Base-by-base conservation (phyloP, 2,329 filamentous ascomycete genomes). In the Neonectria punicea region DNA sequence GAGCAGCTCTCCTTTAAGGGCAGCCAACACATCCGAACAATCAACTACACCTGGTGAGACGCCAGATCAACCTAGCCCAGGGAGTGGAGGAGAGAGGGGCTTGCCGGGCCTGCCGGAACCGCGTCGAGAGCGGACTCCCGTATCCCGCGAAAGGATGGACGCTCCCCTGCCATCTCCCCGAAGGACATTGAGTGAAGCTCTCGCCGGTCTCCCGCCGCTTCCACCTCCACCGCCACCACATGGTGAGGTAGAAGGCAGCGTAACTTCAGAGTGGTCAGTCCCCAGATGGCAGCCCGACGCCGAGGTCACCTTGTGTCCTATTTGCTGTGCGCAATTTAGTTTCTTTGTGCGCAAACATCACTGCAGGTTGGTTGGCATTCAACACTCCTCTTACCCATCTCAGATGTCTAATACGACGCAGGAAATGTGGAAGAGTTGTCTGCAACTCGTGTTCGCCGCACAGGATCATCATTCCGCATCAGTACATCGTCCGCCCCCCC, bases 331-430 rank as follows among this genome's bases (percentile, higher is more conserved):
- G 1, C 87, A 90, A 53, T 98, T 98, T 76, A 92, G 88, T 76
- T 91, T 97, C 72, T 93, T 93, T 81, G 90, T 93, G 75, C 87
- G 95, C 67, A 97, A 97, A 77, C 95, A 98, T 80, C 95, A 98
- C 77, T 98, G 95, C 85, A 89, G 94, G 87, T 91, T 82, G 53
- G 87, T 80, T 3, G 34, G 6, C 18, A 8, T 57, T 43, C n/a
- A n/a, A 13, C 13, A 22, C 30, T 53, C 18, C 32, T 36, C 5
- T 41, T 61, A 13, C 53, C 39, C 64, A 1, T 25, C 14, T 53
- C 16, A 34, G 20, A 18, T 9, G 41, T 16, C 18, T n/a, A 14
- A 20, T 46, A 55, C 58, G 34, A 58, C 20, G 20, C 53, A 92
- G 90, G 71, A 98, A 97, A 87, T 98, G 95, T 77, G 95, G 95